Conservation (phyloP, 495 filamentous ascomycete genomes). For the Xylaria venustula region DNA sequence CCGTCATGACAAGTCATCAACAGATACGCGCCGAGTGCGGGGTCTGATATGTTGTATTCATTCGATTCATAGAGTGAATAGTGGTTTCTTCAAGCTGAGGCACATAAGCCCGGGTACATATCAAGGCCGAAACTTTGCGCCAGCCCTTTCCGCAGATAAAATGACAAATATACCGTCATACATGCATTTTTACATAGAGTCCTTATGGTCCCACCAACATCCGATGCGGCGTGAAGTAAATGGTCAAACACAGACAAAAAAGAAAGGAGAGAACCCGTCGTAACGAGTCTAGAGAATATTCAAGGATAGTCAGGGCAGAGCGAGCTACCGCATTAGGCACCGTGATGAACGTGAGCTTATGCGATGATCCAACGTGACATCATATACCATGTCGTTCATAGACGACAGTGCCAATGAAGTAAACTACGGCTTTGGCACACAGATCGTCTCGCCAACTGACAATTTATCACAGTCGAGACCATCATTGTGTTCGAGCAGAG, state of each 20-base stretch:
- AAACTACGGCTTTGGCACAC: conserved; percentile 16
- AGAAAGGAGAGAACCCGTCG: too few species aligned
- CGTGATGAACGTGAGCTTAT: too few species aligned
- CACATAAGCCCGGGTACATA: not conserved
- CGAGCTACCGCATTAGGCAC: too few species aligned
- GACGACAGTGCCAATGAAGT: too few species aligned
- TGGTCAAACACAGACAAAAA: not conserved
- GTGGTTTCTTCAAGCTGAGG: not conserved
- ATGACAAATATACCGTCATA: not conserved
- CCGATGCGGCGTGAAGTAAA: not conserved
- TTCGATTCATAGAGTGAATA: not conserved
- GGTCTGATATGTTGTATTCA: too few species aligned
- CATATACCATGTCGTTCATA: too few species aligned
- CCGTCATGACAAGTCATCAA: too few species aligned
- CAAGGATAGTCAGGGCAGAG: too few species aligned
- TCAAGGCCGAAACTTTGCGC: not conserved
- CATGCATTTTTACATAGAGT: not conserved
- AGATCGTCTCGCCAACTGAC: conserved; percentile 21
- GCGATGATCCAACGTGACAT: too few species aligned
- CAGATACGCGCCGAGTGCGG: too few species aligned
- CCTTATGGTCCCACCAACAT: too few species aligned
- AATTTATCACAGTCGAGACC: conserved; percentile 31
- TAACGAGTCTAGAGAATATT: too few species aligned
- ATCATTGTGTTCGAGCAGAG: conserved; percentile 22
- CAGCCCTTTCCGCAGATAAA: not conserved